Conservation (phyloP, 106 monocot species). For the Allium cepa region DNA sequence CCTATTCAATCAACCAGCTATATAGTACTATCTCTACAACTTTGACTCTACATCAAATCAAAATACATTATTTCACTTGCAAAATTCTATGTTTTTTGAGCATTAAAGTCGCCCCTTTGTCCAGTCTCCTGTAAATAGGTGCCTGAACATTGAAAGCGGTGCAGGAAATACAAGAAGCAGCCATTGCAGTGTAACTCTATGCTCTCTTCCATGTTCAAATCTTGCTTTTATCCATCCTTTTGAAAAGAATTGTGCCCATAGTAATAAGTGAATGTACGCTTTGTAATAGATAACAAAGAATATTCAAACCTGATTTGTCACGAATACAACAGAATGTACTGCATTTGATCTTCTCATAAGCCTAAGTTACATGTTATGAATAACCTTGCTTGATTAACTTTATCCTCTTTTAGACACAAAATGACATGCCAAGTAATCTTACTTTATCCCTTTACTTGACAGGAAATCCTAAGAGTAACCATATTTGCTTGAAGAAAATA, state of each 20-base stretch:
- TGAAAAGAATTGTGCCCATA: not conserved
- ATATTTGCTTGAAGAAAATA: no score
- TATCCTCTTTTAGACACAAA: no score
- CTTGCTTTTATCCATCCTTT: constrained; percentile 9
- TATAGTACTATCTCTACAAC: constrained; percentile 72
- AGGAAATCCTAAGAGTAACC: no score
- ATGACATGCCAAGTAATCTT: no score
- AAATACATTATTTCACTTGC: not conserved
- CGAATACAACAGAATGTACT: no score
- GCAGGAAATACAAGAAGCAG: constrained; percentile 22
- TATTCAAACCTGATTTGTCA: no score
- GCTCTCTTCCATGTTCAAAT: not conserved
- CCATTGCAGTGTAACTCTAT: not conserved
- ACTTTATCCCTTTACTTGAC: no score
- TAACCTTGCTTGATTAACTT: no score
- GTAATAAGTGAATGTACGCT: no score
- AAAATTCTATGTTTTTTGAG: not conserved
- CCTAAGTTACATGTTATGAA: no score
- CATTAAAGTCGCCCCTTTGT: constrained; percentile 16
- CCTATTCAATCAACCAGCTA: constrained; percentile 65
- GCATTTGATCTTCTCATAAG: no score
- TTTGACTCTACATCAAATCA: constrained; percentile 37
- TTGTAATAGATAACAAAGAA: no score
- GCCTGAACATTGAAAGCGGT: constrained; percentile 41
- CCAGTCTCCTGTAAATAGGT: constrained; percentile 32